Conservation (phyloP, 257 asterid genomes). For the Eustoma russellianum region DNA sequence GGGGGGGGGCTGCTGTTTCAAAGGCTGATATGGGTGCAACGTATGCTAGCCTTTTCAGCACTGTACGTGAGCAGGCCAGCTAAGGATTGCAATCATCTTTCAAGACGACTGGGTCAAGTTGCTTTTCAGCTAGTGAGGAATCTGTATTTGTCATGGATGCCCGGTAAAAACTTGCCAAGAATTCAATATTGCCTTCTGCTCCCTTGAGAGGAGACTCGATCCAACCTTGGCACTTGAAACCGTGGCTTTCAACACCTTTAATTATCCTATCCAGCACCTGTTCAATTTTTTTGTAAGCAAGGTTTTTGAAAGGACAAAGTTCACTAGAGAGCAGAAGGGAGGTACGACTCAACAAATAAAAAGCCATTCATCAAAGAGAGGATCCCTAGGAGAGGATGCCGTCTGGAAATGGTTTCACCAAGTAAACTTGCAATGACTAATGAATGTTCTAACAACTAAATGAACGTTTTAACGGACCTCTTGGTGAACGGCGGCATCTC, state of each 20-base stretch:
- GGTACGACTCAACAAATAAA: neutral
- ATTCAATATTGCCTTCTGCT: constrained; percentile 92
- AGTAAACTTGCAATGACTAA: too few species aligned
- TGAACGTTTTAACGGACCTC: constrained; percentile 33
- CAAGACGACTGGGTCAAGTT: neutral
- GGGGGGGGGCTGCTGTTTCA: too few species aligned
- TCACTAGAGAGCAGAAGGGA: neutral
- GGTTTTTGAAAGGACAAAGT: neutral
- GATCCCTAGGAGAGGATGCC: neutral
- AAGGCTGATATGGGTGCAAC: too few species aligned
- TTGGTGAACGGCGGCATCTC: constrained; percentile 76
- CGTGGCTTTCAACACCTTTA: constrained; percentile 62
- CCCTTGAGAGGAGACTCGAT: constrained; percentile 91
- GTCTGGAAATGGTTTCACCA: too few species aligned
- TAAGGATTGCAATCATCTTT: too few species aligned
- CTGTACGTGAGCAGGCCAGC: too few species aligned
- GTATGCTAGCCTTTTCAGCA: too few species aligned
- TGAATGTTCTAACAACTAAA: too few species aligned
- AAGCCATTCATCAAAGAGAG: neutral
- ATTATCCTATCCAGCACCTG: constrained; percentile 76
- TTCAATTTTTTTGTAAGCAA: neutral
- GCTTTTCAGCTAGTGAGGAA: neutral
- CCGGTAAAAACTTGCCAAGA: constrained; percentile 60
- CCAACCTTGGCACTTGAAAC: constrained; percentile 85
- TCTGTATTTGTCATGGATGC: constrained; percentile 10